Percentiles rank a stretch among this genome's conserved stretches.
Conservation (phyloP, 75 land plant genomes). For the Cryptomeria japonica region DNA sequence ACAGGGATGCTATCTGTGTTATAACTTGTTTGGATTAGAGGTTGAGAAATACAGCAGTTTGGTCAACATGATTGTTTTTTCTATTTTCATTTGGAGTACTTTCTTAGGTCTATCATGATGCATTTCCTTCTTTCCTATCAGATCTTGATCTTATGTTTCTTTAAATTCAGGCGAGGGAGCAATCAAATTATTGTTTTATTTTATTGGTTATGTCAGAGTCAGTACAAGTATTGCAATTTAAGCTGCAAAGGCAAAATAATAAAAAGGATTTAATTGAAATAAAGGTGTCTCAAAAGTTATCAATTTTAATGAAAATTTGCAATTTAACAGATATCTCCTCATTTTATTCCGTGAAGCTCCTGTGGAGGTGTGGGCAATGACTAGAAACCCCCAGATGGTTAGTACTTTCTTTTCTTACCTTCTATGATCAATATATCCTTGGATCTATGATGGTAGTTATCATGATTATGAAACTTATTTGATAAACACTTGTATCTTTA, state of each 20-base stretch:
- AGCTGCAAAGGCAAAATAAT: background rate
- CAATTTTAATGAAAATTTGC: background rate
- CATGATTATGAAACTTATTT: background rate
- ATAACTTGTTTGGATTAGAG: background rate
- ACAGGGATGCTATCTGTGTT: background rate
- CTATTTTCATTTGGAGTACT: background rate
- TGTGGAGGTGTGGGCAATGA: conserved; percentile 99
- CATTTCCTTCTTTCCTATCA: background rate
- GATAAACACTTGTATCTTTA: background rate
- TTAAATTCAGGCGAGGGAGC: background rate
- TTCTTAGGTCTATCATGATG: background rate
- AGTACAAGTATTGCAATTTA: background rate
- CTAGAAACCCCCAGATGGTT: conserved; percentile 94
- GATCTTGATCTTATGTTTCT: background rate
- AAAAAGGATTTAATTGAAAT: background rate
- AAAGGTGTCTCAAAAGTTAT: background rate
- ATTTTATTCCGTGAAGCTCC: conserved; percentile 98
- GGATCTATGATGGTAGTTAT: background rate
- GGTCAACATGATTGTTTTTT: background rate
- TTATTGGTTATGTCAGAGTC: background rate
- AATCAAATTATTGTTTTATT: background rate
- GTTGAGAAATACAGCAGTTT: background rate
- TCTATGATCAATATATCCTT: background rate
- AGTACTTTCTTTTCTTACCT: background rate
- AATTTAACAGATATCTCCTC: conserved; percentile 75